Percentiles rank a stretch among this genome's conserved stretches.
These are phyloP conservation scores for Colletotrichum viniferum DNA, from an alignment of 2,329 filamentous ascomycete species.

Conservation along the genomic window DNA sequence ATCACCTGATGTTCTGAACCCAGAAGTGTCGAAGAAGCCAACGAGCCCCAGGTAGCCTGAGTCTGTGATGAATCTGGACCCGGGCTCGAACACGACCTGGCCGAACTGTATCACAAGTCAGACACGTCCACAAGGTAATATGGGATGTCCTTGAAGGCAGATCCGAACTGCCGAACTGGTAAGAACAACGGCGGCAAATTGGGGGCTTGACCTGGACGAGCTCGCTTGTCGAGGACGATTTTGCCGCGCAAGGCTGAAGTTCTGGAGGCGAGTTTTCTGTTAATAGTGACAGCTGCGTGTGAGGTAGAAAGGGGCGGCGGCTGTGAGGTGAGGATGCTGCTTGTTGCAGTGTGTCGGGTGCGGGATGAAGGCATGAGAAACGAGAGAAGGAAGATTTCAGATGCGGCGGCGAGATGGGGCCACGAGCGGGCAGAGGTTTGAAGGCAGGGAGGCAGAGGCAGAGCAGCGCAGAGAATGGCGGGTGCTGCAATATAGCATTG, in stretches of 20 bases:
- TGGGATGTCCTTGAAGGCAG: background rate
- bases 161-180: background rate
- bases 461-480: background rate
- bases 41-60: background rate
- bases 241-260: background rate
- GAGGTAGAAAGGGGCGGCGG: background rate
- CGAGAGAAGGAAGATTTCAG: background rate
- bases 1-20: background rate
- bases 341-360: background rate
- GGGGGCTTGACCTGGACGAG: background rate
- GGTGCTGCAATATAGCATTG: constrained; percentile 15
- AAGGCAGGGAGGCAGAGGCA: background rate
- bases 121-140: background rate
- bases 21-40: background rate
- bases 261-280: background rate
- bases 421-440: background rate
- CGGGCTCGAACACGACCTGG: background rate
- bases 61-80: background rate
- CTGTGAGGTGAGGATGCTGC: background rate
- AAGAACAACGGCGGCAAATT: background rate
- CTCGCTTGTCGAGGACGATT: background rate
- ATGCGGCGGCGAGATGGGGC: background rate
- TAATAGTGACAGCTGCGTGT: background rate
- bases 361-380: background rate
- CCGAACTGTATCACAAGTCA: background rate